A percentile compares a stretch with the other conserved stretches of the same genome.
Evolutionary conservation across 768 basidiomycete species (phyloP).

Genomic region (Phlegmacium glaucopus): DNA sequence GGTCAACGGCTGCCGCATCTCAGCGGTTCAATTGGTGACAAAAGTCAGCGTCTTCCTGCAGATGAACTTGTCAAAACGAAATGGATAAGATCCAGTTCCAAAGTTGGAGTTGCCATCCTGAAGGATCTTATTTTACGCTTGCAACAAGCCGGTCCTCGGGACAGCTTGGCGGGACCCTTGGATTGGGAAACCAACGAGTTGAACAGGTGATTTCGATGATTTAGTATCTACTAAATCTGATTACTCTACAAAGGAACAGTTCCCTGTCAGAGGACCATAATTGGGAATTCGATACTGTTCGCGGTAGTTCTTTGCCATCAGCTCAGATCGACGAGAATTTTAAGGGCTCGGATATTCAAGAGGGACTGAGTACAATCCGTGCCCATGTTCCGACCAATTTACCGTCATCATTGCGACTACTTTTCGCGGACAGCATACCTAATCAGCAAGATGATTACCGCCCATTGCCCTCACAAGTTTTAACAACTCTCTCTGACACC

Average conservation of each 20-base stretch:
- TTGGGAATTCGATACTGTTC: conserved; percentile 80
- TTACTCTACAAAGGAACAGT: conserved; percentile 1
- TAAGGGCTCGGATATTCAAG: conserved; percentile 9
- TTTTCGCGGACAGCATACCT: conserved; percentile 66
- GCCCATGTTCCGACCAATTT: conserved; percentile 47
- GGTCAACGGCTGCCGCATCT: not conserved
- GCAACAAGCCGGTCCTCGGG: conserved; percentile 70
- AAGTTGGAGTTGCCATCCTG: conserved; percentile 61
- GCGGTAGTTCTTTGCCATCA: conserved; percentile 27
- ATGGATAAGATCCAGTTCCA: conserved; percentile 82
- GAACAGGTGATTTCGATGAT: conserved; percentile 38
- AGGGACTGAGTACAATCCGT: conserved; percentile 45
- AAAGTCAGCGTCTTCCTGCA: conserved; percentile 71
- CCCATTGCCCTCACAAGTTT: conserved; percentile 14
- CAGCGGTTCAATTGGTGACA: conserved; percentile 3
- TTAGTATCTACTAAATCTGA: not conserved
- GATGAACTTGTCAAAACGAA: conserved; percentile 86
- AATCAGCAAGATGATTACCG: conserved; percentile 39
- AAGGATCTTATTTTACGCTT: conserved; percentile 81
- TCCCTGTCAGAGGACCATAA: conserved; percentile 33
- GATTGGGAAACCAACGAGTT: conserved; percentile 73
- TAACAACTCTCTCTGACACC: not conserved
- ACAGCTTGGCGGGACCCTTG: conserved; percentile 70
- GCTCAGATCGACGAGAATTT: conserved; percentile 21
- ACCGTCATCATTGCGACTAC: conserved; percentile 72